Evolutionary conservation across 1,284 basidiomycete genomes (phyloP).

Genomic region (Sparassis latifolia): DNA sequence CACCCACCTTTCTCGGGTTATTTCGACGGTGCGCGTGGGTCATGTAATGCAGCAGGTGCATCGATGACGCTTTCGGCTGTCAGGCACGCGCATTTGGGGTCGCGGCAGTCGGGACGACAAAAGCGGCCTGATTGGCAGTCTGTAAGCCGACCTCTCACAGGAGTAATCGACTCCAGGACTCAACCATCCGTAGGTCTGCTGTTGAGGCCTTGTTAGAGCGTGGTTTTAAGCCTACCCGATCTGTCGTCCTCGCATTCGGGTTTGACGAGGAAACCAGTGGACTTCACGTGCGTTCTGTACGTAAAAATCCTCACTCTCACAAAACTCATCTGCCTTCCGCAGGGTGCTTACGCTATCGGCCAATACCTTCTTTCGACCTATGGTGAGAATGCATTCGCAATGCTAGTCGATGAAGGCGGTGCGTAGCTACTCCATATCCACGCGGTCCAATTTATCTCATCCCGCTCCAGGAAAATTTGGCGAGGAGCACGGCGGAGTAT

Average conservation of each 20-base stretch:
- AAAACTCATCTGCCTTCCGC: background rate
- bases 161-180: background rate
- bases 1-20: slow-evolving; percentile 32
- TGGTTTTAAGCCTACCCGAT: slow-evolving; percentile 45
- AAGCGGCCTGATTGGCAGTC: slow-evolving; percentile 47
- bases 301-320: background rate
- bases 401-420: slow-evolving; percentile 51
- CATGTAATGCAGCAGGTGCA: too few species aligned
- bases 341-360: slow-evolving; percentile 45
- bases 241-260: slow-evolving; percentile 59
- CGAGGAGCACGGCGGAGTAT: slow-evolving; percentile 30
- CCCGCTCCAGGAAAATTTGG: slow-evolving; percentile 26
- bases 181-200: slow-evolving; percentile 31
- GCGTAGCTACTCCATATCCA: slow-evolving; percentile 9
- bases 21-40: slow-evolving; percentile 23
- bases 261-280: slow-evolving; percentile 66
- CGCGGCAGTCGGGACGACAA: slow-evolving; percentile 62
- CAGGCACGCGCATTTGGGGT: slow-evolving; percentile 55
- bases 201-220: slow-evolving; percentile 48
- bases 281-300: slow-evolving; percentile 26
- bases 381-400: slow-evolving; percentile 45
- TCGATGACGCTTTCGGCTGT: too few species aligned
- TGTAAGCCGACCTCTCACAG: slow-evolving; percentile 31
- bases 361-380: slow-evolving; percentile 41
- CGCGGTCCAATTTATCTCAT: background rate